phyloP scores from a whole-genome alignment of 179 eudicot species.

The Carnegiea gigantea region DNA sequence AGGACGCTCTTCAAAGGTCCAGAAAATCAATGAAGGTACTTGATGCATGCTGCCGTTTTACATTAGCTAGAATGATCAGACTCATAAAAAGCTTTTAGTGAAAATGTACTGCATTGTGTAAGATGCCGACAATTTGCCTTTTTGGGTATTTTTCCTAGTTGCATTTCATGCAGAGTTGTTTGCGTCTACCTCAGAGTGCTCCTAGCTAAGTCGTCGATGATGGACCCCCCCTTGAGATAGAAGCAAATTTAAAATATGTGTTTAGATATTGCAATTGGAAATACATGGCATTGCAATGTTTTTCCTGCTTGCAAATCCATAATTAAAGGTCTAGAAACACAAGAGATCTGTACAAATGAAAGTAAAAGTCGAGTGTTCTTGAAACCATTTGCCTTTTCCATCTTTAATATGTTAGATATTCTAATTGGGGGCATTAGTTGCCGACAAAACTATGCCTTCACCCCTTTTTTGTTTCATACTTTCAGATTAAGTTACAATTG shows the following conservation, averaged over 20 bases:
- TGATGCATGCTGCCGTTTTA: background rate
- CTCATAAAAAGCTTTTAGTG: background rate
- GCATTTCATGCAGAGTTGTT: background rate
- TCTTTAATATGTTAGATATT: background rate
- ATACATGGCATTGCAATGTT: background rate
- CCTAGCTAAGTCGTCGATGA: background rate
- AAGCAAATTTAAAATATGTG: background rate
- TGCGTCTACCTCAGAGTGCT: background rate
- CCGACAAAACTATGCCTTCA: background rate
- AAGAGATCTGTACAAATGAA: background rate
- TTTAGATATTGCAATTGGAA: background rate
- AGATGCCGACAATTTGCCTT: background rate
- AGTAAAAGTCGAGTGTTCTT: background rate
- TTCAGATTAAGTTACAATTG: background rate
- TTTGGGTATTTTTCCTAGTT: background rate
- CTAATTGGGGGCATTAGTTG: background rate
- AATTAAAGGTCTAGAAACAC: background rate
- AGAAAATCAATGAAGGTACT: conserved; percentile 61
- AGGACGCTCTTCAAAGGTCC: conserved; percentile 33
- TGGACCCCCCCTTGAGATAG: background rate
- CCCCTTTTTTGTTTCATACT: background rate
- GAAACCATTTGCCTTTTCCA: background rate
- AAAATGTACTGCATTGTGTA: background rate
- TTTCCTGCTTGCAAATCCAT: background rate
- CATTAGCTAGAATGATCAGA: background rate